Conservation (phyloP, 2,329 filamentous ascomycete genomes). For the Beauveria pseudobassiana region DNA sequence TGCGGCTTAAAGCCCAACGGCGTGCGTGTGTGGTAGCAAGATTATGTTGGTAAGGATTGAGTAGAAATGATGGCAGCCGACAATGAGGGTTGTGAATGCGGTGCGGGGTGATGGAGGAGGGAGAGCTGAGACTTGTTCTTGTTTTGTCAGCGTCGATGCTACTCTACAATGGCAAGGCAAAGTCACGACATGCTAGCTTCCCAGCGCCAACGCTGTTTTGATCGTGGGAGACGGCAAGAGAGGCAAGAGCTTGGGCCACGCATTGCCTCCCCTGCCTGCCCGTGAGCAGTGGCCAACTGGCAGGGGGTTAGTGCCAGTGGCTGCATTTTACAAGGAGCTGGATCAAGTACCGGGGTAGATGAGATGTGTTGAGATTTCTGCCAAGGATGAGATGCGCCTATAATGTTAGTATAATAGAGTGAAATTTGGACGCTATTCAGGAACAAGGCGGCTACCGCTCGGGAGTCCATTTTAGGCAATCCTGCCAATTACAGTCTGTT, state of each 20-base stretch:
- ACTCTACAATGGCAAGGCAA: too few relatives aligned
- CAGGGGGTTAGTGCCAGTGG: too few relatives aligned
- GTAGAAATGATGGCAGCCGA: neutral
- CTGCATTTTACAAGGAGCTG: too few relatives aligned
- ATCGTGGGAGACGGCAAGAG: neutral
- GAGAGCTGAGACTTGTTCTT: neutral
- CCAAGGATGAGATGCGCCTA: neutral
- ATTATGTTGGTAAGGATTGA: neutral
- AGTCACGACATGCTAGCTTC: neutral
- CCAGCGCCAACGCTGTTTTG: neutral
- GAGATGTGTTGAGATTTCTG: neutral
- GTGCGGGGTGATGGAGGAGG: neutral
- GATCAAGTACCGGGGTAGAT: neutral
- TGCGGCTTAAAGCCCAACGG: neutral
- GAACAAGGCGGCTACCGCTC: neutral
- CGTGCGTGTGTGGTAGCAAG: neutral
- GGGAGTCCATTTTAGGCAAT: constrained; percentile 8
- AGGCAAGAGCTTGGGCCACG: constrained; percentile 5
- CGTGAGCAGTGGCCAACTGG: neutral
- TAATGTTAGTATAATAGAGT: neutral
- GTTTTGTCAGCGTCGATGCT: neutral
- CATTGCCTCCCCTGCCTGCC: neutral
- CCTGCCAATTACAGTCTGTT: neutral
- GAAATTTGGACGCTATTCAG: too few relatives aligned
- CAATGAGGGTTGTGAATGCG: too few relatives aligned